Evolutionary conservation across 441 rosid species (phyloP), one percentile per base, ranked within the genome.

Genomic region (Populus hybrid): DNA sequence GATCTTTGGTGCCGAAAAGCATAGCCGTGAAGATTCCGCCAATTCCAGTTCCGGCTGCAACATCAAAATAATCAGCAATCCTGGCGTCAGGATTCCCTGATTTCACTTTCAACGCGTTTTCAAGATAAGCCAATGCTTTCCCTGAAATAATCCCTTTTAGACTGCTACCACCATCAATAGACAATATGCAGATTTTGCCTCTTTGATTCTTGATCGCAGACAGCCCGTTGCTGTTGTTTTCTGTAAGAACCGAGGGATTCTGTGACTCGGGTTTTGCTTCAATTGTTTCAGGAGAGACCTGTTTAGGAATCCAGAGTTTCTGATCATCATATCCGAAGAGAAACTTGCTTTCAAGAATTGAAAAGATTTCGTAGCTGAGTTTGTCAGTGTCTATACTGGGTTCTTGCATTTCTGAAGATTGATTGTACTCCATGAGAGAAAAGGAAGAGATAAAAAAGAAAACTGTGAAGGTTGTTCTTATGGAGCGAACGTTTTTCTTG

Each of bases 371-470:
- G 81, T 95, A 95, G 84, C 99, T 95, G 78, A 95, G 91, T 77
- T 95, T 95, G 69, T 93, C 98, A 3, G 98, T 89, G 70, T 95
- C 99, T 80, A 95, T 89, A 88, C 98, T 93, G 32, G 98, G 99
- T 76, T 93, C 99, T 73, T 95, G 94, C 91, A 89, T 86, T 80
- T 88, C 92, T 42, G 85, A 79, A 35, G 86, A 78, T 65, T 78
- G 84, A 64, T 78, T 75, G 69, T 69, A 79, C 10, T 80, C 86
- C 87, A 87, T 82, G 21, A 70, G 28, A 34, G 8, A 20, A 10
- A 23, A 26, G 8, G 4, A 32, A 8, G 6, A 10, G 46, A n/a
- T 3, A 23, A 34, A 74, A 70, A 10, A 2, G 2, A 63, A 40
- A 63, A 20, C 2, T 26, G 38, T 35, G 28, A 61, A 69, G 32